phyloP scores from a whole-genome alignment of 306 rosid genomes.

The Cicer pinnatifidum region DNA sequence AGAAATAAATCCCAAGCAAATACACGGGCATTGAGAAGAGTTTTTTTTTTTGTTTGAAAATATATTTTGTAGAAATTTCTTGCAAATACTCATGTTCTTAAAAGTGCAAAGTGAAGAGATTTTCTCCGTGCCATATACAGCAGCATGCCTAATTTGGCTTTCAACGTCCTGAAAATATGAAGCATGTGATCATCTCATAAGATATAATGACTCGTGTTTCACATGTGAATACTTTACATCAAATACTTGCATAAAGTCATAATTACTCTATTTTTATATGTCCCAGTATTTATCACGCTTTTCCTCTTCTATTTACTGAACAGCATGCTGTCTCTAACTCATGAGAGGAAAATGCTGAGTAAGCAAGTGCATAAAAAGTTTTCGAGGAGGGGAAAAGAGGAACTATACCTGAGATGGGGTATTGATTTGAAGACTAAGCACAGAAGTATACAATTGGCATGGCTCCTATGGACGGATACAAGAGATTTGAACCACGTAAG shows the following conservation, averaged over 20 bases:
- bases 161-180: constrained; percentile 17
- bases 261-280: constrained; percentile 17
- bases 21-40: not conserved
- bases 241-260: not conserved
- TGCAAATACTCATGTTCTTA: constrained; percentile 9
- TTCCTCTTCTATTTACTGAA: not conserved
- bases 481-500: constrained; percentile 59
- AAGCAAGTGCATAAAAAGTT: constrained; percentile 72
- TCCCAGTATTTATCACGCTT: constrained; percentile 13
- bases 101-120: not conserved
- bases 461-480: constrained; percentile 64
- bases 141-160: not conserved
- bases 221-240: constrained; percentile 15
- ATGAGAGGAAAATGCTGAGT: constrained; percentile 82
- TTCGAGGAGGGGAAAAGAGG: constrained; percentile 60
- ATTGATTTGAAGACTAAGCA: constrained; percentile 64
- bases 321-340: constrained; percentile 64
- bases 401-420: constrained; percentile 71
- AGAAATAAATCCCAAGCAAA: not conserved
- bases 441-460: constrained; percentile 73
- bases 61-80: constrained; percentile 2
- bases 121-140: constrained; percentile 12
- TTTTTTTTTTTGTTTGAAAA: not conserved
- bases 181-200: constrained; percentile 5
- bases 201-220: not conserved